phyloP scores from a whole-genome alignment of 306 rosid species.

The Dalbergia cultrata region DNA sequence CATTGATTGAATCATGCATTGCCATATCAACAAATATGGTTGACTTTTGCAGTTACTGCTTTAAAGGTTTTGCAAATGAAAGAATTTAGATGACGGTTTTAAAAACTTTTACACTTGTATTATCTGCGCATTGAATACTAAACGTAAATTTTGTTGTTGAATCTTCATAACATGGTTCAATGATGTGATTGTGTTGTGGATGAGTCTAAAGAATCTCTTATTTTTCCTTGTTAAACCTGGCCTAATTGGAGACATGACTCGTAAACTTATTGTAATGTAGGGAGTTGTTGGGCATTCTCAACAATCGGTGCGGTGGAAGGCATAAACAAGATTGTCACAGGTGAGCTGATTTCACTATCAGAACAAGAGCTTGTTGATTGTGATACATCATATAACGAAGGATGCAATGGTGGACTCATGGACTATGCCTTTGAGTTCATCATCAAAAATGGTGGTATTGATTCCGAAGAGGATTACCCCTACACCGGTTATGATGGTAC shows the following conservation, averaged over 20 bases:
- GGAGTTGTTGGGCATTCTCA: conserved; percentile 99
- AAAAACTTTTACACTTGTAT: no score
- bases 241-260: background rate
- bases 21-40: no score
- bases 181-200: background rate
- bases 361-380: conserved; percentile 98
- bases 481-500: conserved; percentile 67
- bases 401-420: conserved; percentile 98
- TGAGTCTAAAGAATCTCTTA: background rate
- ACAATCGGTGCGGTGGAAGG: conserved; percentile 82
- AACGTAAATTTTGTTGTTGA: background rate
- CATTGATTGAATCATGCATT: no score
- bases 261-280: conserved; percentile 52
- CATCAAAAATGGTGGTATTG: conserved; percentile 90
- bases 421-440: conserved; percentile 90
- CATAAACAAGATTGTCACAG: conserved; percentile 81
- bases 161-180: background rate
- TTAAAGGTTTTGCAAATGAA: no score
- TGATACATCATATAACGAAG: conserved; percentile 78
- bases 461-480: conserved; percentile 89
- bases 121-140: no score
- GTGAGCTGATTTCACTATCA: conserved; percentile 79
- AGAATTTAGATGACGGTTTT: no score
- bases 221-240: background rate
- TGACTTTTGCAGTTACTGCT: no score